phyloP scores from a whole-genome alignment of 208 protist species.

The Crithidia sp. region DNA sequence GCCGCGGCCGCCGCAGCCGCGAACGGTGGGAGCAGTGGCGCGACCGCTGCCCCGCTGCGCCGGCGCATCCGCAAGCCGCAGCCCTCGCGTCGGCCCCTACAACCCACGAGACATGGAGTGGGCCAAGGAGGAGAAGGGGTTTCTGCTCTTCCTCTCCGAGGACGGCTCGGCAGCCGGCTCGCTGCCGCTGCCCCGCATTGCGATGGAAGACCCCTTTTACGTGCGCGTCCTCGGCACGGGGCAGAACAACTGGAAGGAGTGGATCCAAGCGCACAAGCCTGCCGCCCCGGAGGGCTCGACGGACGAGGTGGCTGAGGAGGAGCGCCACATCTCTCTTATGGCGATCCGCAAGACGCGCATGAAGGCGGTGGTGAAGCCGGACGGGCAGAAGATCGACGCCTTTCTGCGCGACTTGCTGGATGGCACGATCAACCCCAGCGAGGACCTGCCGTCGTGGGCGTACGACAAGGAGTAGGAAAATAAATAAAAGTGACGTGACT shows the following conservation, averaged over 20 bases:
- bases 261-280: constrained; percentile 43
- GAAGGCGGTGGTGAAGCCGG: constrained; percentile 52
- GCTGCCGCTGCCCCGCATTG: constrained; percentile 47
- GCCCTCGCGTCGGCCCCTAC: constrained; percentile 42
- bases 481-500: too few species aligned
- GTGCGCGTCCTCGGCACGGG: constrained; percentile 56
- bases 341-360: constrained; percentile 68
- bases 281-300: constrained; percentile 2
- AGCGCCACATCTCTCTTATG: constrained; percentile 37
- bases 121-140: constrained; percentile 67
- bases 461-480: constrained; percentile 8
- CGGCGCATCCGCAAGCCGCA: constrained; percentile 33
- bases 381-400: constrained; percentile 39
- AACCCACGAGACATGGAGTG: constrained; percentile 56
- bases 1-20: constrained; percentile 4
- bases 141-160: constrained; percentile 65
- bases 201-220: constrained; percentile 68
- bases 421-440: constrained; percentile 40
- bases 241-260: constrained; percentile 55
- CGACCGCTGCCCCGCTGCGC: constrained; percentile 16
- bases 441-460: constrained; percentile 42
- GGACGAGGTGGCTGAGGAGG: constrained; percentile 23
- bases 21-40: background rate
- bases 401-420: constrained; percentile 72
- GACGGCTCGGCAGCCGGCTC: constrained; percentile 29